Conservation (phyloP, 2,329 filamentous ascomycete genomes). For the Aspergillus melleus region DNA sequence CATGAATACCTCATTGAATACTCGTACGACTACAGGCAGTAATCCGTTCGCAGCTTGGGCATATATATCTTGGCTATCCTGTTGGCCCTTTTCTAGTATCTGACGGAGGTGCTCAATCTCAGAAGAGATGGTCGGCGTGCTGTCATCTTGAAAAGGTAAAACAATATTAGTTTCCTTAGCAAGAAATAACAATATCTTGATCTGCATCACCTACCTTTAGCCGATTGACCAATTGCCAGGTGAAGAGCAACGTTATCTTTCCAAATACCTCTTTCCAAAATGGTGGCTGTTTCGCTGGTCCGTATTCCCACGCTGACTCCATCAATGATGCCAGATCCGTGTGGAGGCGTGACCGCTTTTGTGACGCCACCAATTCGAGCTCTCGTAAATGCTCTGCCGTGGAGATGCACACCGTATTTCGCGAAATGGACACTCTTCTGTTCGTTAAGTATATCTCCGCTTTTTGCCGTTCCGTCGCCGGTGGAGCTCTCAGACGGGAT, state of each 20-base stretch:
- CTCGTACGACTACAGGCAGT: not conserved
- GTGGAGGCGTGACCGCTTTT: not conserved
- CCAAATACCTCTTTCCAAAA: slow-evolving; percentile 24
- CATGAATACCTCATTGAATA: not conserved
- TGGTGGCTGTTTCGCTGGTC: not conserved
- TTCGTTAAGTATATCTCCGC: slow-evolving; percentile 45
- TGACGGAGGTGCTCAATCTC: not conserved
- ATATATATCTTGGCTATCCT: not conserved
- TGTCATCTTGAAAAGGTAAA: not conserved
- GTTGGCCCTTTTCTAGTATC: not conserved
- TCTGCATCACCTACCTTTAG: not conserved
- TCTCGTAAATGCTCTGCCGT: slow-evolving; percentile 19
- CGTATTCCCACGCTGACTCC: not conserved
- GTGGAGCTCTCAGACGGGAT: not conserved
- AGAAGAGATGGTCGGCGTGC: not conserved
- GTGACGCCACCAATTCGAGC: not conserved
- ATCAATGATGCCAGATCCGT: not conserved
- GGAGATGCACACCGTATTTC: slow-evolving; percentile 47
- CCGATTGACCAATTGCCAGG: not conserved
- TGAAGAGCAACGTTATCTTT: slow-evolving; percentile 4
- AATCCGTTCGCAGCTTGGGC: not conserved
- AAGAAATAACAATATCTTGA: too few species aligned
- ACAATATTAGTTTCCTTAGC: too few species aligned
- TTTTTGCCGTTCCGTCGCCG: slow-evolving; percentile 51
- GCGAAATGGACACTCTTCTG: slow-evolving; percentile 35